Conservation (phyloP, 441 rosid species). For the Mallotus japonicus region DNA sequence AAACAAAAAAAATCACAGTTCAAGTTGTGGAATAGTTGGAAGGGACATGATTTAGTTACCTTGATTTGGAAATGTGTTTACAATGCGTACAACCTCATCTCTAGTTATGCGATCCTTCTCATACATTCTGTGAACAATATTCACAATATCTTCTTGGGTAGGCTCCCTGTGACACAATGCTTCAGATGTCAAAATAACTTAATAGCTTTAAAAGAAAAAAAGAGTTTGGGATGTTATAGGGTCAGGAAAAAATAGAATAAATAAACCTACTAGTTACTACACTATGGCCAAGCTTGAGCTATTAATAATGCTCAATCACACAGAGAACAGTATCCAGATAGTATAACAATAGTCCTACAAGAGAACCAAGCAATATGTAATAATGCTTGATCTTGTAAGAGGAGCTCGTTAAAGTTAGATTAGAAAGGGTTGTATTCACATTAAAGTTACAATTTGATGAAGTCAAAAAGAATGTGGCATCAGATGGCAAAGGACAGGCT, state of each 20-base stretch:
- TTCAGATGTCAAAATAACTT: conserved; percentile 24
- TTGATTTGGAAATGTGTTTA: conserved; percentile 83
- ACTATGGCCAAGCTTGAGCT: not conserved
- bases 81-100: conserved; percentile 64
- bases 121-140: conserved; percentile 84
- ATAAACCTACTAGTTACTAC: not conserved
- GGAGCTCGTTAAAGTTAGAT: not conserved
- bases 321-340: not conserved
- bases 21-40: not conserved
- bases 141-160: conserved; percentile 73
- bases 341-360: not conserved
- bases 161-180: conserved; percentile 70
- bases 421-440: not conserved
- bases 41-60: conserved; percentile 38
- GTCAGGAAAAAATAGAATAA: not conserved
- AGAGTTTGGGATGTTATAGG: not conserved
- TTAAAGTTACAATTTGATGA: not conserved
- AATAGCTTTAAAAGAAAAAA: not conserved
- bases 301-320: not conserved
- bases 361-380: not conserved
- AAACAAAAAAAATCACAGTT: not conserved
- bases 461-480: not conserved
- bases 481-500: not conserved
- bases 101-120: conserved; percentile 80
- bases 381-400: not conserved